Evolutionary conservation across 2,329 filamentous ascomycete species (phyloP), one percentile per base, ranked within the genome.

Genomic region (Amauroascus verrucosus): DNA sequence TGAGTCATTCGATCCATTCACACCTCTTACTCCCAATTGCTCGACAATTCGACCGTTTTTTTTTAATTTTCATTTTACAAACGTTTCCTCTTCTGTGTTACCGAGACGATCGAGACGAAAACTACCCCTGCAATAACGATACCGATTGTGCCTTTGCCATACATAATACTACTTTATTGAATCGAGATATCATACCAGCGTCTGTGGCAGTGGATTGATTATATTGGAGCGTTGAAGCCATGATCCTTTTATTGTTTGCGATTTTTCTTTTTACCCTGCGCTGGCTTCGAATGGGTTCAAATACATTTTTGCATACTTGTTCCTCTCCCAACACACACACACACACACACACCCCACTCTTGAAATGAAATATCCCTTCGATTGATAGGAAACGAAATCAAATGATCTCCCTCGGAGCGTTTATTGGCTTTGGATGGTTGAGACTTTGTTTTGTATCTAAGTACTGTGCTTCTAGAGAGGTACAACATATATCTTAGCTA

Each of bases 151-250:
- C n/a, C n/a, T n/a, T n/a, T n/a, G n/a, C n/a, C 3, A 33, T 46
- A 16, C 28, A 33, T 33, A 9, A 46, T n/a, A 26, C 32, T 46
- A 22, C 45, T 30, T 32, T 35, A 22, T 35, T 37, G 32, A 32
- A 48, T 48, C 14, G 30, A 35, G 45, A 48, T 48, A 48, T 30
- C 45, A 35, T 26, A 32, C 37, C 45, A 48, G 45, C 32, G 26
- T 48, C 45, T 37, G 18, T n/a, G 9, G 30, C 30, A 37, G 35
- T 33, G 30, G 14, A 48, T 48, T 22, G 14, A 48, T 48, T 22
- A 18, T 2, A 48, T 48, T 35, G 45, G 45, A 48, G 45, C 45
- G 8, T 32, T 22, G 45, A 37, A 30, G n/a, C n/a, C n/a, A n/a
- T n/a, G n/a, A n/a, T n/a, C n/a, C 45, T 24, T 22, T 35, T 30